phyloP scores from a whole-genome alignment of 2,329 filamentous ascomycete species.

The Corynespora cassiicola region DNA sequence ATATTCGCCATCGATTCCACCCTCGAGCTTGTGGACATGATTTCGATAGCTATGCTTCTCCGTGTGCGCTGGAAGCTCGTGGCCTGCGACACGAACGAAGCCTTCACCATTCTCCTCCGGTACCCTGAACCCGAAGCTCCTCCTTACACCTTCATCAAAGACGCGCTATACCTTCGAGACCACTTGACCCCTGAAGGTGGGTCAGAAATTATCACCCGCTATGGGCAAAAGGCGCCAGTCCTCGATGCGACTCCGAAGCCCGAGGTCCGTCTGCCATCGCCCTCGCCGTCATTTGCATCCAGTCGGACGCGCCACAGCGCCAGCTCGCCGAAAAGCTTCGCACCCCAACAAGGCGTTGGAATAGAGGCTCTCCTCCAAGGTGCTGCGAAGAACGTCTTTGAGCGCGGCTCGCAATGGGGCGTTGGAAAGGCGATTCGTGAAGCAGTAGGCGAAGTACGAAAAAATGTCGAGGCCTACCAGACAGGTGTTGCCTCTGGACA shows the following conservation, averaged over 20 bases:
- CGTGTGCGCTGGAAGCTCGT: slow-evolving; percentile 90
- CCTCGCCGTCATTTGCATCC: slow-evolving; percentile 27
- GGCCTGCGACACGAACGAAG: slow-evolving; percentile 85
- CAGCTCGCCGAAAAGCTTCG: slow-evolving; percentile 33
- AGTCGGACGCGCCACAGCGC: slow-evolving; percentile 34
- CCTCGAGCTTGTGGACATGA: slow-evolving; percentile 81
- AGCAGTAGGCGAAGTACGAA: slow-evolving; percentile 78
- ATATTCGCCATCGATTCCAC: slow-evolving; percentile 86
- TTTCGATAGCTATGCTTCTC: slow-evolving; percentile 94
- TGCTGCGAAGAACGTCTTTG: slow-evolving; percentile 76
- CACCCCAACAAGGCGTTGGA: slow-evolving; percentile 42
- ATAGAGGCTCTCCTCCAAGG: slow-evolving; percentile 77
- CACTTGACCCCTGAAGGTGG: slow-evolving; percentile 70
- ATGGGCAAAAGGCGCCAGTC: slow-evolving; percentile 60
- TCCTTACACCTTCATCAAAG: slow-evolving; percentile 82
- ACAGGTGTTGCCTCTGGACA: slow-evolving; percentile 33
- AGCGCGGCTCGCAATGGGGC: slow-evolving; percentile 76
- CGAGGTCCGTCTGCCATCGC: slow-evolving; percentile 35
- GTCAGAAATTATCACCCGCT: slow-evolving; percentile 71
- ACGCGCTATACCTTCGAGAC: slow-evolving; percentile 76
- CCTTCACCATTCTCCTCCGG: slow-evolving; percentile 80
- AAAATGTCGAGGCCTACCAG: slow-evolving; percentile 74
- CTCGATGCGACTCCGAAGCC: slow-evolving; percentile 32
- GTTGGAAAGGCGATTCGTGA: slow-evolving; percentile 84
- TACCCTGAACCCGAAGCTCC: slow-evolving; percentile 74